phyloP scores from a whole-genome alignment of 176 grass and related monocot genomes.

The Ensete glaucum region DNA sequence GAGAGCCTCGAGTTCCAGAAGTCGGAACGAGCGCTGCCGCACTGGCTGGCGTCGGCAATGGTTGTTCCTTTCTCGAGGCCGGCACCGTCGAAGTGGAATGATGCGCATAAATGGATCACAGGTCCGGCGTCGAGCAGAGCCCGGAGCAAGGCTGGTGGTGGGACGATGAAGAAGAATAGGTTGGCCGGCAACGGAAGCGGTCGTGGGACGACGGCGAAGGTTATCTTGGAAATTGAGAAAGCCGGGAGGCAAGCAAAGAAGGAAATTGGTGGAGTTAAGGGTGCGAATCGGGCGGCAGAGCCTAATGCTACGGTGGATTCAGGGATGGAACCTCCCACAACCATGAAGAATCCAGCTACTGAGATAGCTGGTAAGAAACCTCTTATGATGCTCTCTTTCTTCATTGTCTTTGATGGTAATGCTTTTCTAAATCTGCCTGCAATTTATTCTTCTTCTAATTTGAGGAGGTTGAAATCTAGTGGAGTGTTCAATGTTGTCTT shows the following conservation, averaged over 20 bases:
- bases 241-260: conserved; percentile 8
- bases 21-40: conserved; percentile 15
- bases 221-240: conserved; percentile 32
- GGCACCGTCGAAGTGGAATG: conserved; percentile 87
- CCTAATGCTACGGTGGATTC: conserved; percentile 22
- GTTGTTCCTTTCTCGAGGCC: conserved; percentile 69
- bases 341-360: conserved; percentile 21
- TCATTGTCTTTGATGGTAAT: background rate
- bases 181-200: conserved; percentile 29
- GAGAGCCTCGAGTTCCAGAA: conserved; percentile 57
- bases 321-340: background rate
- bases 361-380: conserved; percentile 27
- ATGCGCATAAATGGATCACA: conserved; percentile 96
- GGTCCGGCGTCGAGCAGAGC: conserved; percentile 56
- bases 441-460: too few species aligned
- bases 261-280: conserved; percentile 12
- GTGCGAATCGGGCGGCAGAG: conserved; percentile 25
- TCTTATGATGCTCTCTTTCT: background rate
- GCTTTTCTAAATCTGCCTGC: too few species aligned
- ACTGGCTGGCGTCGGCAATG: conserved; percentile 5
- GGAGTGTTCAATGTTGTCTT: too few species aligned
- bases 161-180: conserved; percentile 38
- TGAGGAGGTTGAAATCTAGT: too few species aligned
- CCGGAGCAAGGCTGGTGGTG: conserved; percentile 10
- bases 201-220: conserved; percentile 35